Evolutionary conservation across 352 stramenopile species (phyloP), one percentile per base, ranked within the genome.

Genomic region (Thalassiosira livingstoniorum): DNA sequence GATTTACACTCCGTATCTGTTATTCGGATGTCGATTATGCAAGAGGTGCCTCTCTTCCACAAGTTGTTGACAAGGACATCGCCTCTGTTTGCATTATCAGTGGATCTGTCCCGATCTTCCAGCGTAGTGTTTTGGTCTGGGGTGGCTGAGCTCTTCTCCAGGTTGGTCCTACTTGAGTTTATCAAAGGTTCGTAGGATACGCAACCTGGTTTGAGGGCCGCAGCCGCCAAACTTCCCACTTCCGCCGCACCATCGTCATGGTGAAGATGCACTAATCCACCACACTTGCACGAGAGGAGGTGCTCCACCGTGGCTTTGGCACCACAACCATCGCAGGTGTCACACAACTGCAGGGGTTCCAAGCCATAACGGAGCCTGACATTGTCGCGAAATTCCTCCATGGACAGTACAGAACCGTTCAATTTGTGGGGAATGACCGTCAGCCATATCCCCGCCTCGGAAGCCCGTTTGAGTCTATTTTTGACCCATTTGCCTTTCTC

Each of bases 231-330:
- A 60, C 74, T 45, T 4, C 32, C 7, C 29, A 35, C 84, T 55
- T 87, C 67, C 31, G 75, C 45, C 10, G 21, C 31, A 2, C 76
- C 65, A 43, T 85, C 76, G 54, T 88, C 66, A 53, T 90, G 77
- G 18, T 76, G 68, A 2, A 79, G 39, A 57, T 72, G 55, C 0
- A 85, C 70, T 18, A 88, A 31, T 13, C 85, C 78, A 13, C 70
- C 85, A 3, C 39, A 23, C 45, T 79, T 82, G 68, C 81, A 90
- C 0, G 60, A 43, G 1, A 85, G 42, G 1, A 61, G 63, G 51
- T 89, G 77, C 25, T 91, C 71, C 13, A 87, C 64, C 5, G 74
- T 78, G n/a, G 87, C 75, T 2, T 37, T 45, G 4, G 11, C 21
- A 27, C 72, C 65, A 43, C 85, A 87, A 18, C 80, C 68, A 79